Percentiles rank a stretch among this genome's conserved stretches.
phyloP scores from a whole-genome alignment of 495 filamentous ascomycete genomes.

The Immersiella caudata region DNA sequence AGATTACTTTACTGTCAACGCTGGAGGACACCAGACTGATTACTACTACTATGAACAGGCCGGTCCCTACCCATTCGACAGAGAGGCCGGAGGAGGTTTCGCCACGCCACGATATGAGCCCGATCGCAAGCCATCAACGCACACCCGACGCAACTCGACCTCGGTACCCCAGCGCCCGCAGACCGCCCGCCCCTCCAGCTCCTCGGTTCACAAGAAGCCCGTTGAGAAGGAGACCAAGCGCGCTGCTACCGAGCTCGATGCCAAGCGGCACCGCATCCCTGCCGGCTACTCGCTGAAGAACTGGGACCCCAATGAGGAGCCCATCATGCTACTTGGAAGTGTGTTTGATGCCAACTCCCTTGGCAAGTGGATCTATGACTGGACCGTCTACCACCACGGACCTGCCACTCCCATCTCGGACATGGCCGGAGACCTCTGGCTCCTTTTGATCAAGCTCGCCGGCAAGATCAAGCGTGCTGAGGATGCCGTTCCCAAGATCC shows the following conservation, averaged over 20 bases:
- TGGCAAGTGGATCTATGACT: constrained; percentile 99
- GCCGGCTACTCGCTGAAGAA: constrained; percentile 95
- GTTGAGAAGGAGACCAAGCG: constrained; percentile 40
- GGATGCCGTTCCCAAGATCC: constrained; percentile 75
- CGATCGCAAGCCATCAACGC: constrained; percentile 41
- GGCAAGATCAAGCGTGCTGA: constrained; percentile 93
- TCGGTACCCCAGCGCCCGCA: constrained; percentile 46
- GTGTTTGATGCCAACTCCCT: constrained; percentile 98
- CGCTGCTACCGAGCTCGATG: constrained; percentile 85
- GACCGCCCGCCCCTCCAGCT: constrained; percentile 46
- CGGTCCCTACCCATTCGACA: constrained; percentile 41
- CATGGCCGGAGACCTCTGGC: constrained; percentile 93
- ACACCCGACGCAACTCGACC: constrained; percentile 48
- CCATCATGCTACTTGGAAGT: constrained; percentile 90
- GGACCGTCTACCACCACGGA: constrained; percentile 93
- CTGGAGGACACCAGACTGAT: constrained; percentile 60
- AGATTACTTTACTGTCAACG: constrained; percentile 44
- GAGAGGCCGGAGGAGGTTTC: constrained; percentile 43
- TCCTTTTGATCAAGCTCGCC: constrained; percentile 91
- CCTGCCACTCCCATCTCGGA: constrained; percentile 85
- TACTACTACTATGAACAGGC: constrained; percentile 58
- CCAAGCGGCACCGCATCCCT: constrained; percentile 78
- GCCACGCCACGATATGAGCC: constrained; percentile 48
- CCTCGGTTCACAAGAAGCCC: constrained; percentile 41
- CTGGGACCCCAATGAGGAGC: constrained; percentile 92